Conservation (phyloP, 1,284 basidiomycete species). For the Kwoniella shivajii region DNA sequence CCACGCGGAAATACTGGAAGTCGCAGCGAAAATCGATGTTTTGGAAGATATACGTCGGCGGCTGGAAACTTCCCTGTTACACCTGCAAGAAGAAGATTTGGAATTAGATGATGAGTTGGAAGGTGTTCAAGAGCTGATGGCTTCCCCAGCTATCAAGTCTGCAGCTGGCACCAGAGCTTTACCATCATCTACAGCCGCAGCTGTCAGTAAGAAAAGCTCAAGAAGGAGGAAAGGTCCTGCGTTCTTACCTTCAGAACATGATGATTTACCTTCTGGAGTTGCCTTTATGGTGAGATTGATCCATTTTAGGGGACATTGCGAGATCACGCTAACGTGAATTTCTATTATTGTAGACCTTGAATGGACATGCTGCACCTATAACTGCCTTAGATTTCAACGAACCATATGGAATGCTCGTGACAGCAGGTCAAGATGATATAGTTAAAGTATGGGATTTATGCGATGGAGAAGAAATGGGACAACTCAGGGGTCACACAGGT, state of each 20-base stretch:
- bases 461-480: slow-evolving; percentile 73
- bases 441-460: slow-evolving; percentile 62
- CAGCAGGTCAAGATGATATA: slow-evolving; percentile 66
- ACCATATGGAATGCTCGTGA: slow-evolving; percentile 92
- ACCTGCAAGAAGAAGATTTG: slow-evolving; percentile 89
- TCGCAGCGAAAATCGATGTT: slow-evolving; percentile 82
- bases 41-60: slow-evolving; percentile 78
- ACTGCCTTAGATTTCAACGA: slow-evolving; percentile 92
- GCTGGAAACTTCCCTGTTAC: slow-evolving; percentile 80
- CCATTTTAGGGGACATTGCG: not conserved
- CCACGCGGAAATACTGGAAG: slow-evolving; percentile 80
- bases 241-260: slow-evolving; percentile 96
- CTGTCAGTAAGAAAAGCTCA: slow-evolving; percentile 24
- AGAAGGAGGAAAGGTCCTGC: slow-evolving; percentile 68
- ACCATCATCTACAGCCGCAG: slow-evolving; percentile 24
- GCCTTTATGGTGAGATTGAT: slow-evolving; percentile 82
- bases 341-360: slow-evolving; percentile 70
- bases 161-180: slow-evolving; percentile 46
- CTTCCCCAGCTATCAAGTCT: slow-evolving; percentile 57
- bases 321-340: not conserved
- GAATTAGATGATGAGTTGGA: slow-evolving; percentile 92
- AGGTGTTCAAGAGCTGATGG: slow-evolving; percentile 79
- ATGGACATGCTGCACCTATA: slow-evolving; percentile 77
- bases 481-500: slow-evolving; percentile 71
- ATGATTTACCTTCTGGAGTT: slow-evolving; percentile 87